Conservation (phyloP, 2,329 filamentous ascomycete species). For the Onygenales sp. region DNA sequence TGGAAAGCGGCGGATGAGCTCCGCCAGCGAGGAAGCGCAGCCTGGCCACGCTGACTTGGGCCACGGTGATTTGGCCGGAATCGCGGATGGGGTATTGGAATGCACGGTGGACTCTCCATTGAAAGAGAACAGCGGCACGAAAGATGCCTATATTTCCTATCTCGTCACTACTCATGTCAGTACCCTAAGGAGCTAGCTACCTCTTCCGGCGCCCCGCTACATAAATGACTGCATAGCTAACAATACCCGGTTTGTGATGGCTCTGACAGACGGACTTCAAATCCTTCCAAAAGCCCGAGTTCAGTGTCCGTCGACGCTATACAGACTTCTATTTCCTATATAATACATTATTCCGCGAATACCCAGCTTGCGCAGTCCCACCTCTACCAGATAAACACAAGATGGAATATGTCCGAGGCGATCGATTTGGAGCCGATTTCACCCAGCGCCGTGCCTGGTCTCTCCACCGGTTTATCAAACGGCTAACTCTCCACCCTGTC, state of each 20-base stretch:
- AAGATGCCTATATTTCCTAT: constrained; percentile 95
- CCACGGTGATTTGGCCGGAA: constrained; percentile 53
- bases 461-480: constrained; percentile 79
- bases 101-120: constrained; percentile 74
- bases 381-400: constrained; percentile 97
- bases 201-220: neutral
- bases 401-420: constrained; percentile 95
- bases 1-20: constrained; percentile 41
- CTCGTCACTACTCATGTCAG: constrained; percentile 79
- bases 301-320: constrained; percentile 78
- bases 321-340: constrained; percentile 97
- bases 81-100: constrained; percentile 65
- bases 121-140: constrained; percentile 94
- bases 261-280: constrained; percentile 75
- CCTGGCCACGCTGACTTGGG: constrained; percentile 22
- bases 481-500: constrained; percentile 78
- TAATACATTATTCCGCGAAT: constrained; percentile 80
- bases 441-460: constrained; percentile 81
- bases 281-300: constrained; percentile 75
- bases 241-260: neutral
- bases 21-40: constrained; percentile 37
- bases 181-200: constrained; percentile 14
- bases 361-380: constrained; percentile 83
- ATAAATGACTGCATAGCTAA: neutral
- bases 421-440: constrained; percentile 90